These are phyloP conservation scores for Talaromyces trachyspermus DNA, from an alignment of 495 filamentous ascomycete genomes.

Conservation along the genomic window DNA sequence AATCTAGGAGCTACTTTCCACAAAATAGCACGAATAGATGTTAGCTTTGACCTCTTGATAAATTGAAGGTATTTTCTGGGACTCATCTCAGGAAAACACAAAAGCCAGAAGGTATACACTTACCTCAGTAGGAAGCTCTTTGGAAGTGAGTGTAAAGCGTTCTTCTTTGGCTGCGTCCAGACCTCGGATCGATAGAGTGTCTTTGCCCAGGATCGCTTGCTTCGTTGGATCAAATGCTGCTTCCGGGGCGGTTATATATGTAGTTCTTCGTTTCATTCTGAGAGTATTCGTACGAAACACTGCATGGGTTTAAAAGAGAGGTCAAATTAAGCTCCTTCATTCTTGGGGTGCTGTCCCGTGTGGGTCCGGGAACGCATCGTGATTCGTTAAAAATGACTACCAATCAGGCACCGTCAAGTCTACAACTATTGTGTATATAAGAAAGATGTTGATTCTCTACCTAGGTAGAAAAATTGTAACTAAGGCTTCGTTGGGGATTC, in stretches of 20 bases:
- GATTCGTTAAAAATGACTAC: neutral
- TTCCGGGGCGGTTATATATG: conserved; percentile 60
- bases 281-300: neutral
- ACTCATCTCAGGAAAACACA: no score
- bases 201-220: conserved; percentile 43
- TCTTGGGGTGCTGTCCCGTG: no score
- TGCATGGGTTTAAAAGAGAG: no score
- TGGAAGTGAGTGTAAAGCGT: conserved; percentile 61
- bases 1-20: conserved; percentile 41
- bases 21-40: neutral
- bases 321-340: no score
- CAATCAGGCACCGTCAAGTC: neutral
- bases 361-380: neutral
- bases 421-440: no score
- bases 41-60: neutral
- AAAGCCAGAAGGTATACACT: conserved; percentile 7
- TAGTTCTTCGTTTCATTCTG: conserved; percentile 79
- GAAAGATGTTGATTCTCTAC: no score
- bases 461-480: no score
- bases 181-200: conserved; percentile 42
- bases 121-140: conserved; percentile 68
- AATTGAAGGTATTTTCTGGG: no score
- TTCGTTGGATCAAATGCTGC: conserved; percentile 51
- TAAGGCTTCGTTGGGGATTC: no score
- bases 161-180: conserved; percentile 70